These are phyloP conservation scores for Crotalaria pallida DNA, from an alignment of 306 rosid species.

Conservation along the genomic window DNA sequence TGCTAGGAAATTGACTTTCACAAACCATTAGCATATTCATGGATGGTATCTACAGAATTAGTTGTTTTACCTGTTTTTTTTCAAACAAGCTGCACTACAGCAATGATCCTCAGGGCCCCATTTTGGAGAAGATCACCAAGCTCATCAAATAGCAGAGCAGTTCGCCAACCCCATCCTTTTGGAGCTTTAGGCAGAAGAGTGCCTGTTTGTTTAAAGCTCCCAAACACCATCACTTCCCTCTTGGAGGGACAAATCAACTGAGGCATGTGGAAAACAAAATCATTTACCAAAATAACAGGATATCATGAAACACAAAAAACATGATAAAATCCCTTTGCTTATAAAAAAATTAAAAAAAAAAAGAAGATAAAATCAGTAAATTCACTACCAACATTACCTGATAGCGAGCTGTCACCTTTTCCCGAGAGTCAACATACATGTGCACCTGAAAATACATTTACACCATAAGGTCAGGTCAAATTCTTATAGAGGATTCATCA, in stretches of 20 bases:
- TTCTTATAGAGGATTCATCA: neutral
- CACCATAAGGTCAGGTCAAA: neutral
- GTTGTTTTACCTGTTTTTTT: slow-evolving; percentile 10
- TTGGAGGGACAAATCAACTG: slow-evolving; percentile 91
- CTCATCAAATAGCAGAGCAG: slow-evolving; percentile 83
- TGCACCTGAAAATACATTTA: slow-evolving; percentile 57
- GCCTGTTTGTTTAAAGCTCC: slow-evolving; percentile 88
- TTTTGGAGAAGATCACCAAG: slow-evolving; percentile 88
- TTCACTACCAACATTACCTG: slow-evolving; percentile 57
- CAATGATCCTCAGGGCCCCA: slow-evolving; percentile 81
- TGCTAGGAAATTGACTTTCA: slow-evolving; percentile 2
- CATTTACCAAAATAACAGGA: slow-evolving; percentile 8
- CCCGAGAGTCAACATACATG: slow-evolving; percentile 70
- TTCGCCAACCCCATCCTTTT: slow-evolving; percentile 99
- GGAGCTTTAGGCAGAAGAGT: slow-evolving; percentile 97
- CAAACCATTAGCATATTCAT: slow-evolving; percentile 6
- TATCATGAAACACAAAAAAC: neutral
- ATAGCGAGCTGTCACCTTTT: slow-evolving; percentile 92
- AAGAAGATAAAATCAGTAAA: neutral
- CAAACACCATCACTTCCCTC: slow-evolving; percentile 89
- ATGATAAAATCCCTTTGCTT: no score
- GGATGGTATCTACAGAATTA: neutral
- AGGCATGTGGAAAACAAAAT: slow-evolving; percentile 16
- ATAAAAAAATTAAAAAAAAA: no score
- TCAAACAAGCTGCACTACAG: slow-evolving; percentile 86